Conservation (phyloP, 2,329 filamentous ascomycete species). For the Colletotrichum sojae region DNA sequence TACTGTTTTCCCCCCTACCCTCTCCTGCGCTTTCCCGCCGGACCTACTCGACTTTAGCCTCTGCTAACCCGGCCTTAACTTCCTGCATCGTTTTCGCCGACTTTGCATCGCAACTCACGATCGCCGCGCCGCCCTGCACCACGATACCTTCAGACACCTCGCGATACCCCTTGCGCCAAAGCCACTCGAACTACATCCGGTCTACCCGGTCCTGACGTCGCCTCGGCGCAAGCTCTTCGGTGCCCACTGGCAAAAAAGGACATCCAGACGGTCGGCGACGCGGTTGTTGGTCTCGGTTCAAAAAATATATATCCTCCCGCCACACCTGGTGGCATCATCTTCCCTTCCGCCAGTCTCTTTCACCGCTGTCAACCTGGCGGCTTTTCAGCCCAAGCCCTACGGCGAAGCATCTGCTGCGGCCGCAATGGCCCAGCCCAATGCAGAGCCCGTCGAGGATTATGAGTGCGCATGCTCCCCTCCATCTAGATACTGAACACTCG, state of each 20-base stretch:
- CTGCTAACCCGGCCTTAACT: neutral
- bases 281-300: constrained; percentile 20
- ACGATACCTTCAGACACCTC: neutral
- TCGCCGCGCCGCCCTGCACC: constrained; percentile 5
- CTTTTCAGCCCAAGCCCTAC: constrained; percentile 72
- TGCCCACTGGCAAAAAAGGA: constrained; percentile 11
- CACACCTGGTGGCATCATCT: constrained; percentile 16
- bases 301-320: constrained; percentile 25
- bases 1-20: neutral
- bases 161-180: constrained; percentile 2
- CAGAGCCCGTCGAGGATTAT: constrained; percentile 75
- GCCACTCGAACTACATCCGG: neutral
- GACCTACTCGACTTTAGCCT: neutral
- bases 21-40: neutral
- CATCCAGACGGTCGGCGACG: constrained; percentile 22
- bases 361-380: constrained; percentile 70
- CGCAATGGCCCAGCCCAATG: constrained; percentile 78
- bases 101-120: constrained; percentile 21
- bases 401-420: constrained; percentile 77
- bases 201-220: neutral
- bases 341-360: constrained; percentile 37
- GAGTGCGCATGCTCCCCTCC: constrained; percentile 63
- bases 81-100: neutral
- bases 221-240: constrained; percentile 17
- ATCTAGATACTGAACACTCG: constrained; percentile 5